phyloP scores from a whole-genome alignment of 495 filamentous ascomycete species.

The Cairneyella variabilis region DNA sequence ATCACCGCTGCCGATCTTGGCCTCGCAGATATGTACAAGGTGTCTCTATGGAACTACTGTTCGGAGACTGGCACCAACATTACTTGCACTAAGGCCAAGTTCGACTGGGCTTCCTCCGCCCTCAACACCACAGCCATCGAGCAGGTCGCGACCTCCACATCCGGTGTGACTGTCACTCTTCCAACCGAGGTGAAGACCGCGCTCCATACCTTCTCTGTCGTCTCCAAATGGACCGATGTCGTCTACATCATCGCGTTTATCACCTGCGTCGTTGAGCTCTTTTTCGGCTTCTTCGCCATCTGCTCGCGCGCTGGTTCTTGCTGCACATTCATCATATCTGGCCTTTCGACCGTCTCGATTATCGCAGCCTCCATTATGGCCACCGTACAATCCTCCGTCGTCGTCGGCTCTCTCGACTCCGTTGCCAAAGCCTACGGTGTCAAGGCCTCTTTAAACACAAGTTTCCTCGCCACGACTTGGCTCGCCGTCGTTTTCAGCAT shows the following conservation, averaged over 20 bases:
- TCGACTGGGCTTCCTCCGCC: constrained; percentile 73
- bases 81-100: constrained; percentile 58
- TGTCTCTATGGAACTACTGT: constrained; percentile 89
- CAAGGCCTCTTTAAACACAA: constrained; percentile 55
- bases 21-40: constrained; percentile 73
- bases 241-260: constrained; percentile 45
- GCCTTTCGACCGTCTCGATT: constrained; percentile 57
- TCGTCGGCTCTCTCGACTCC: constrained; percentile 64
- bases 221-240: constrained; percentile 77
- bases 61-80: constrained; percentile 44
- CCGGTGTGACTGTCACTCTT: constrained; percentile 45
- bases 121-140: constrained; percentile 51
- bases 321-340: constrained; percentile 42
- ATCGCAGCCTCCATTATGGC: constrained; percentile 55
- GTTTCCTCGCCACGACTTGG: constrained; percentile 71
- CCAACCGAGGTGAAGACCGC: constrained; percentile 60
- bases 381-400: constrained; percentile 56
- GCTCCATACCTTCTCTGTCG: constrained; percentile 64
- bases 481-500: constrained; percentile 72
- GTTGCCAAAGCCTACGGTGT: constrained; percentile 65
- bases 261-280: constrained; percentile 68
- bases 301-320: constrained; percentile 45
- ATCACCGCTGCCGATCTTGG: constrained; percentile 50
- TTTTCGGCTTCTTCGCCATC: constrained; percentile 72
- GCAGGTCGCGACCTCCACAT: constrained; percentile 33